A percentile compares a stretch with the other conserved stretches of the same genome.
Evolutionary conservation across 2,329 filamentous ascomycete species (phyloP).

Genomic region (Simplicillium aogashimaense): DNA sequence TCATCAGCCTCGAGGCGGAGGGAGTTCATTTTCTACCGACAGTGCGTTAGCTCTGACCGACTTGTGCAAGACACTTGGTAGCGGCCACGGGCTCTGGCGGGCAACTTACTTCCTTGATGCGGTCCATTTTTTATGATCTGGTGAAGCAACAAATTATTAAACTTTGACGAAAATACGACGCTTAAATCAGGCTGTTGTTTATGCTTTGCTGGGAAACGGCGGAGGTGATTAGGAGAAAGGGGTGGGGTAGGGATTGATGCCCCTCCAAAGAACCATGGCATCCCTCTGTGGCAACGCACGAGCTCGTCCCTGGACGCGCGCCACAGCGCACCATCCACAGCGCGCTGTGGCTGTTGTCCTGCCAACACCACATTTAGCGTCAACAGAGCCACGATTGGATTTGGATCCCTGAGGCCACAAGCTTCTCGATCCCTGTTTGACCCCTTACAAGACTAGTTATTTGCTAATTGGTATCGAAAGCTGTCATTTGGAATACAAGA

Average conservation of each 20-base stretch:
- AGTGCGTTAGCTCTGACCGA: constrained; percentile 12
- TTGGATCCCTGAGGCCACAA: too few relatives aligned
- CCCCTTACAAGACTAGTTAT: neutral
- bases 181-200: constrained; percentile 1
- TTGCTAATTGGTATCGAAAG: too few relatives aligned
- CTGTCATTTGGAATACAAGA: too few relatives aligned
- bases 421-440: neutral
- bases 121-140: constrained; percentile 55
- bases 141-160: neutral
- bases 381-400: too few relatives aligned
- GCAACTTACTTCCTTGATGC: constrained; percentile 74
- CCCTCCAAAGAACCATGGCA: constrained; percentile 4
- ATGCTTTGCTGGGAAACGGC: constrained; percentile 6
- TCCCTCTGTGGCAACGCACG: neutral
- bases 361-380: constrained; percentile 6
- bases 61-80: constrained; percentile 5
- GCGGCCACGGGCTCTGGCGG: neutral
- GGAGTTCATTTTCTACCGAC: constrained; percentile 75
- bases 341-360: constrained; percentile 3
- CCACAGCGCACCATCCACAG: neutral
- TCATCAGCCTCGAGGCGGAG: constrained; percentile 93
- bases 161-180: neutral
- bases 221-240: constrained; percentile 8
- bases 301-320: too few relatives aligned
- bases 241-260: constrained; percentile 8